Evolutionary conservation across 2,329 filamentous ascomycete species (phyloP).

Genomic region (Ramularia endophylla): DNA sequence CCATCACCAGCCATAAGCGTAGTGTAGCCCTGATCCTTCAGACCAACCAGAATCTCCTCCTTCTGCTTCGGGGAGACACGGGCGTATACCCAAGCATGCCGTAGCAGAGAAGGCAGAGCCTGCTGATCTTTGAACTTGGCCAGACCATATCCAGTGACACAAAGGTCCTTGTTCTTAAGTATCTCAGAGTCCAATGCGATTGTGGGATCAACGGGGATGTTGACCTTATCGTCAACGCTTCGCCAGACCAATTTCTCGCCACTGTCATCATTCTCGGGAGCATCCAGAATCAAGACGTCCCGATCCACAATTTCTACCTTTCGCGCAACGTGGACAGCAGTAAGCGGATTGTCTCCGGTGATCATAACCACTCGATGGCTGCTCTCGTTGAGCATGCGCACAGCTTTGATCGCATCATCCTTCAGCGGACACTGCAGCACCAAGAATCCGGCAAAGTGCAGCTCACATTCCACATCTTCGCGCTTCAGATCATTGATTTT

Average conservation of each 20-base stretch:
- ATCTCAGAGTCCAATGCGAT: constrained; percentile 77
- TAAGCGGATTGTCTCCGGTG: constrained; percentile 95
- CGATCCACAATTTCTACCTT: constrained; percentile 97
- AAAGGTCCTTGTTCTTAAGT: constrained; percentile 80
- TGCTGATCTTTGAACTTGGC: constrained; percentile 78
- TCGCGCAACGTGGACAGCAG: constrained; percentile 88
- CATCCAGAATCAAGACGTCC: constrained; percentile 89
- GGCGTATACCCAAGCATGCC: constrained; percentile 95
- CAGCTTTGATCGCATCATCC: constrained; percentile 87
- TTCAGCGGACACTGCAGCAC: constrained; percentile 94
- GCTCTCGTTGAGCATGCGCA: constrained; percentile 97
- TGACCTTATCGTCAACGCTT: constrained; percentile 85
- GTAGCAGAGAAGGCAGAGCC: constrained; percentile 70
- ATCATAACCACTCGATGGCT: constrained; percentile 99
- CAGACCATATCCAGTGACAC: constrained; percentile 90
- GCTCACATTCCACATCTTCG: constrained; percentile 77
- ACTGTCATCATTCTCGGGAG: constrained; percentile 79
- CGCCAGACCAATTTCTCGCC: constrained; percentile 86
- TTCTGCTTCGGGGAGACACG: constrained; percentile 98
- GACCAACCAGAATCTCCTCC: constrained; percentile 92
- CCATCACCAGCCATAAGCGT: constrained; percentile 98
- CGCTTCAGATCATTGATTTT: constrained; percentile 92
- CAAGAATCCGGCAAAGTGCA: constrained; percentile 90
- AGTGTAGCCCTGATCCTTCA: constrained; percentile 96
- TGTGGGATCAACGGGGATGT: constrained; percentile 76